Evolutionary conservation across 768 basidiomycete species (phyloP), one percentile per base, ranked within the genome.

Genomic region (Lanmaoa pseudosensibilis): DNA sequence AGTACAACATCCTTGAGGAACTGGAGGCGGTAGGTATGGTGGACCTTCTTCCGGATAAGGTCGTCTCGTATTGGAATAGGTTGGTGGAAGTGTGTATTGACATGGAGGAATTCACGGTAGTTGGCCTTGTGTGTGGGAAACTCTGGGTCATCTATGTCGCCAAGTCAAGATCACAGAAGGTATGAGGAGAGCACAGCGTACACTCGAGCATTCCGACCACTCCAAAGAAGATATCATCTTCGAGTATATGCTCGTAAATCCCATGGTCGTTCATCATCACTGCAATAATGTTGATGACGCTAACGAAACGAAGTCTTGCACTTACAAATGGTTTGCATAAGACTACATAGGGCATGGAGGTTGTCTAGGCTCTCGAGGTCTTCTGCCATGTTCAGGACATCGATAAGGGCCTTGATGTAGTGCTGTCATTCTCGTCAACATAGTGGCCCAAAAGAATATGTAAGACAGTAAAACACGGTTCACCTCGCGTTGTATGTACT

Each of bases 1-100:
- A 99, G 89, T 40, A 99, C 93, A 56, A 99, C 96, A 70, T 99
- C 97, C 72, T 98, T 98, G 66, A 99, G 87, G 74, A 94, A 98
- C 68, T 94, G 93, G 8, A 99, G 82, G 19, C 97, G 92, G 71
- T 98, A 98, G 3, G 94, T 98, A 68, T 97, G 94, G 73, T 98
- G 96, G 27, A 98, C 89, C 74, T 98, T 98, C 55, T 82, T 82
- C 65, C 89, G 87, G 44, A 97, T 87, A 43, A 71, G 62, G 19
- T 80, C 73, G 63, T 96, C 92, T 41, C 82, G 82, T 67, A 98
- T 89, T 32, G 83, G 80, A 60, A 98, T 86, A 44, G 95, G 94
- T 73, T 96, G 86, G 65, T 92, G 90, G 74, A 92, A 98, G 53
- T 82, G 85, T n/a, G 90, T 81, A 11, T 84, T 86, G 63, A 89